Conservation (phyloP, 129 eudicot genomes). For the Flaveria trinervia region DNA sequence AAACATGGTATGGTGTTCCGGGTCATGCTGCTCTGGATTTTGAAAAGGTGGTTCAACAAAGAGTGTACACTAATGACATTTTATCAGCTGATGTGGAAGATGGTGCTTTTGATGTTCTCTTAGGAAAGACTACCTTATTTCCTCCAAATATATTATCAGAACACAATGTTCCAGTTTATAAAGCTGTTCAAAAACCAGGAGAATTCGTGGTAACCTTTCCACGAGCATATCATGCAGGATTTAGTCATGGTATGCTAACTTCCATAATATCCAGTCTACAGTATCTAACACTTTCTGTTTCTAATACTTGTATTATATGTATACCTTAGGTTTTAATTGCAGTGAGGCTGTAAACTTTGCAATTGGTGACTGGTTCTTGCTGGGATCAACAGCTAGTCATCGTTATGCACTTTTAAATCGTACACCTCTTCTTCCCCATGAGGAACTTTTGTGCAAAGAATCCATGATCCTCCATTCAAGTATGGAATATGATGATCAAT, state of each 20-base stretch:
- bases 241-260: slow-evolving; percentile 80
- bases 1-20: slow-evolving; percentile 99
- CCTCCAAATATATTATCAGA: slow-evolving; percentile 81
- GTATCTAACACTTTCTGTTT: not conserved
- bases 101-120: slow-evolving; percentile 96
- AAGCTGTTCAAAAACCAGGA: slow-evolving; percentile 97
- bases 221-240: slow-evolving; percentile 97
- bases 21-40: slow-evolving; percentile 89
- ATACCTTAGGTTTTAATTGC: slow-evolving; percentile 77
- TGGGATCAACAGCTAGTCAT: slow-evolving; percentile 84
- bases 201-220: slow-evolving; percentile 91
- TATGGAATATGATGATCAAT: slow-evolving; percentile 48
- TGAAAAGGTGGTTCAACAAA: slow-evolving; percentile 79
- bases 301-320: not conserved
- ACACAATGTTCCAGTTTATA: slow-evolving; percentile 80
- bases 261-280: not conserved
- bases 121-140: slow-evolving; percentile 94
- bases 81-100: slow-evolving; percentile 81
- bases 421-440: slow-evolving; percentile 84
- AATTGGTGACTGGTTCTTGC: slow-evolving; percentile 86
- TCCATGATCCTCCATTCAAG: slow-evolving; percentile 65
- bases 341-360: slow-evolving; percentile 99
- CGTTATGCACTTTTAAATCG: slow-evolving; percentile 87
- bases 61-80: slow-evolving; percentile 72
- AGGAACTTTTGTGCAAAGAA: slow-evolving; percentile 96